These are phyloP conservation scores for Dicorynia guianensis DNA, from an alignment of 306 rosid genomes.

Conservation along the genomic window DNA sequence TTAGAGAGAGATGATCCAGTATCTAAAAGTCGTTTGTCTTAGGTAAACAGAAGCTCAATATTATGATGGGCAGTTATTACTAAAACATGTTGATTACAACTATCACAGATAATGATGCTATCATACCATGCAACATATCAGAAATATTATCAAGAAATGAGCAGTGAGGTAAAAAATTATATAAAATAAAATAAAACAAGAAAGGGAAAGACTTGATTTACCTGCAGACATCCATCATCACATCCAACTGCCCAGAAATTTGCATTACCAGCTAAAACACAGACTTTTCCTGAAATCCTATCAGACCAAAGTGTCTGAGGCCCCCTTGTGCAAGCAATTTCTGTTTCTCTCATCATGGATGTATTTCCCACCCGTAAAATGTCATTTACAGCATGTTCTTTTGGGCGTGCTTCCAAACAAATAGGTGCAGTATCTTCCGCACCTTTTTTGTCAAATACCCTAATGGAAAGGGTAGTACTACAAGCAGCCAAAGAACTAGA, in stretches of 20 bases:
- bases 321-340: conserved; percentile 78
- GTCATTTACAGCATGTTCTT: conserved; percentile 82
- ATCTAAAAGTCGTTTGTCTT: background rate
- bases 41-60: conserved; percentile 9
- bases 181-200: background rate
- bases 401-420: conserved; percentile 85
- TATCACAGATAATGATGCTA: conserved; percentile 1
- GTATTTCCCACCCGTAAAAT: conserved; percentile 78
- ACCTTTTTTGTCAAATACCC: conserved; percentile 85
- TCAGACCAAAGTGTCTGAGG: conserved; percentile 85
- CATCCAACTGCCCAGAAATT: conserved; percentile 98
- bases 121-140: background rate
- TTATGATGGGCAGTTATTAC: background rate
- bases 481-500: conserved; percentile 65
- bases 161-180: conserved; percentile 12
- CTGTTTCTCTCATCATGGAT: conserved; percentile 80
- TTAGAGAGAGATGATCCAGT: background rate
- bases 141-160: conserved; percentile 15
- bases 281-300: conserved; percentile 90
- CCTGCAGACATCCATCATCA: conserved; percentile 99
- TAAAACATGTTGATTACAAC: conserved; percentile 21
- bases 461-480: conserved; percentile 68
- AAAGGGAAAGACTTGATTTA: conserved; percentile 37
- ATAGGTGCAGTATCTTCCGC: conserved; percentile 72
- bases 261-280: conserved; percentile 91